Conservation (phyloP, 73 alveolate species). For the Paramecium pentaurelia region DNA sequence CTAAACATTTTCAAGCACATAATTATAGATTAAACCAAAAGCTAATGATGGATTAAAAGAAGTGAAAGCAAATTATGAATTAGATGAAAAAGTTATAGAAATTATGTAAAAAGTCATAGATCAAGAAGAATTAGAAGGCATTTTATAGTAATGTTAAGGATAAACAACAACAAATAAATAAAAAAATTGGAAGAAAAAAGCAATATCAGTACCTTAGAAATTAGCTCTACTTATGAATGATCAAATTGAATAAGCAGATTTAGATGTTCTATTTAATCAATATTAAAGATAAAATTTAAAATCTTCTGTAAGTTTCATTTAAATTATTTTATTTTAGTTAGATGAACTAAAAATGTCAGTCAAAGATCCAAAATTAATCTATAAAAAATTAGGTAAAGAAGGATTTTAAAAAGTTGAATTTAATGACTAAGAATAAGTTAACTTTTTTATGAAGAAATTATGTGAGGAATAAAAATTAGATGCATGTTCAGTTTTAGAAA, state of each 20-base stretch:
- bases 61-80: not conserved
- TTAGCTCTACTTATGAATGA: slow-evolving; percentile 6
- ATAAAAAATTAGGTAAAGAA: not conserved
- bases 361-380: not conserved
- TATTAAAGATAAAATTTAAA: slow-evolving; percentile 12
- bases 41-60: not conserved
- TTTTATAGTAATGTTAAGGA: not conserved
- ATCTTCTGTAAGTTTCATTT: not conserved
- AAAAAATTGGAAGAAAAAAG: slow-evolving; percentile 14
- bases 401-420: not conserved
- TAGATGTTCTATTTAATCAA: not conserved
- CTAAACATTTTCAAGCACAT: not conserved
- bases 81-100: not conserved
- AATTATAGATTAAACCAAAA: not conserved
- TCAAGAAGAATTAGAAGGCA: not conserved
- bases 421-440: slow-evolving; percentile 37
- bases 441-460: slow-evolving; percentile 23
- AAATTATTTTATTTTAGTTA: not conserved
- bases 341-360: not conserved
- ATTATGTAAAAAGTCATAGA: not conserved
- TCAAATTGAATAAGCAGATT: not conserved
- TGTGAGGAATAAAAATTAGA: slow-evolving; percentile 29
- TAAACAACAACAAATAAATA: not conserved
- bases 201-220: not conserved
- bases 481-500: slow-evolving; percentile 6